Base-by-base conservation (phyloP, 148 eudicot genomes). In the Selenicereus undatus region DNA sequence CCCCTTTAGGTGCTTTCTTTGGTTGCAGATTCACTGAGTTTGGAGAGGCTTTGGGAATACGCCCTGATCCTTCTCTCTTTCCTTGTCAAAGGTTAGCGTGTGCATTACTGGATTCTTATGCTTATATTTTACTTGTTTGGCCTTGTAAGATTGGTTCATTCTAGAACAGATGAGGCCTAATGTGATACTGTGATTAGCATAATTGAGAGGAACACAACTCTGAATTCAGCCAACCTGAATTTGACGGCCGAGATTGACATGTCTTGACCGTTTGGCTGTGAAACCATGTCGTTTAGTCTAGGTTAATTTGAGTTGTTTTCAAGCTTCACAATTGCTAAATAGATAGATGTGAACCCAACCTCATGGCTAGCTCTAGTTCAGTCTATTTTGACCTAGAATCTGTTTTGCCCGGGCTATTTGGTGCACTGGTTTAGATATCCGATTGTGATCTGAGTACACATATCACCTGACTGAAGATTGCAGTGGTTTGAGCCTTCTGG, bases 81-180 rank as follows among this genome's bases (percentile, higher is more conserved):
- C 43, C 87, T 72, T 92, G 98, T 71, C 91, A 91, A 82, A 94
- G 97, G 97, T 93, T 36, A 24, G 22, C 1, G 54, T 18, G 74
- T 14, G 16, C 18, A 30, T 68, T 11, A 8, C 36, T 73, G 24
- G 32, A 8, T 35, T 58, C 3, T 22, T 21, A 21, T 7, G 8
- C 8, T 48, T 8, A 48, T 45, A 5, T 24, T 14, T 48, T 48
- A 36, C 39, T 36, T 36, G 1, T 7, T 48, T 48, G 66, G 39
- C 39, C 39, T 4, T 4, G 4, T 4, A 36, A 2, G 4, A 36
- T 36, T 36, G 39, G 4, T 60, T 60, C 11, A n/a, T 60, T 6
- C n/a, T n/a, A n/a, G n/a, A n/a, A 1, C 26, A 60, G 39, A 36
- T 36, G 4, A 36, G 4, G 39, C 39, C 39, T 36, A 36, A 36